Evolutionary conservation across 495 filamentous ascomycete genomes (phyloP), one percentile per base, ranked within the genome.

Genomic region (Aspergillus sparsus): DNA sequence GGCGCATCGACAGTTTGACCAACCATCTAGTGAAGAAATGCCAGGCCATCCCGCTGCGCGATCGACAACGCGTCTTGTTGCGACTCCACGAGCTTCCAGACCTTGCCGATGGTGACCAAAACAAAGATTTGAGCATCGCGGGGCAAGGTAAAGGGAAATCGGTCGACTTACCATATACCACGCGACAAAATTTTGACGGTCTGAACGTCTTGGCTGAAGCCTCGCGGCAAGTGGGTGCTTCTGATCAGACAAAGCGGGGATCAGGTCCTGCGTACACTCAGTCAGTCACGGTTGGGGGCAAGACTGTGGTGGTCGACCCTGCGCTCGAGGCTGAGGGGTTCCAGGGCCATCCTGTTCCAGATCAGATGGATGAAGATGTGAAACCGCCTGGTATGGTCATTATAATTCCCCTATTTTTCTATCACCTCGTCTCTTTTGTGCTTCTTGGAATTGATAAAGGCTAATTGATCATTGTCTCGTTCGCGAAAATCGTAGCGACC

Each of bases 191-290:
- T 53, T 91, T 89, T 78, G 87, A 89, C 57, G 88, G 89, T 0
- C 77, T 96, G 27, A 87, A 91, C 61, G 87, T 90, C 7, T 75
- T 96, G 33, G 91, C 91, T 44, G 91, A 96, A 70, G 91, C 89
- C 3, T 92, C 90, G 42, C 78, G 89, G 51, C 89, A 88, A 66
- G 82, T 89, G 13, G 85, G 76, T 60, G 77, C 77, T 15, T 77
- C 76, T 45, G 77, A 80, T 53, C 70, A 72, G 45, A 66, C 68
- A 39, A 80, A 80, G 66, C 75, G 76, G 45, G 72, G 72, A 34
- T 16, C 44, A 5, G 71, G 70, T 36, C 66, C 74, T 44, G 67
- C 62, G 55, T 80, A 74, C 64, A 72, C 76, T 12, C 77, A 80
- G 67, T 76, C 76, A 15, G 69, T 80, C 57, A 80, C 77, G 42